These are phyloP conservation scores for Acanthamoeba healyi DNA, from an alignment of 208 protist species.

Conservation along the genomic window DNA sequence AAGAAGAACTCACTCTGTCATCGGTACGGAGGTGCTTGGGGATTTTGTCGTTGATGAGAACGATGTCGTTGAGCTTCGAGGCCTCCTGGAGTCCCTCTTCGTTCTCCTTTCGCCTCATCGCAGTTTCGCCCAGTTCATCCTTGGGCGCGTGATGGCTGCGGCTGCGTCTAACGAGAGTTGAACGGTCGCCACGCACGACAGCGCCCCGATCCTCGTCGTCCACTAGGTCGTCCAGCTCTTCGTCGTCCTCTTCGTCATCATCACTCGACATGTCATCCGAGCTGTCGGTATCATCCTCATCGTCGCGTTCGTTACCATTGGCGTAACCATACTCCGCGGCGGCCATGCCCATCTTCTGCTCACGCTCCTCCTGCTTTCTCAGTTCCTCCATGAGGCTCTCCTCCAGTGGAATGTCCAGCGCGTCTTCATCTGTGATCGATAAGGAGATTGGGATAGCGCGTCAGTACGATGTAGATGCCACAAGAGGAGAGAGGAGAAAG, in stretches of 20 bases:
- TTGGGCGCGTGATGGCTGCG: not conserved
- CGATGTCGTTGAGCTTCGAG: slow-evolving; percentile 23
- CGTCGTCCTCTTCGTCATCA: not conserved
- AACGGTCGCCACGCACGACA: not conserved
- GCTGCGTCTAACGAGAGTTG: not conserved
- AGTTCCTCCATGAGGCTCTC: slow-evolving; percentile 56
- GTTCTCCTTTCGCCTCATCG: slow-evolving; percentile 13
- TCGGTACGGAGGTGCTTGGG: slow-evolving; percentile 21
- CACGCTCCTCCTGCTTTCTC: slow-evolving; percentile 42
- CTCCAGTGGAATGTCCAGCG: slow-evolving; percentile 45
- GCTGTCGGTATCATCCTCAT: not conserved
- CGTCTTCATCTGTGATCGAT: not conserved
- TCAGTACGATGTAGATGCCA: too few relatives aligned
- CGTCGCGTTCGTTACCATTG: not conserved
- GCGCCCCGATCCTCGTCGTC: not conserved
- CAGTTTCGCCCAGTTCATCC: not conserved
- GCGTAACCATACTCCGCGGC: not conserved
- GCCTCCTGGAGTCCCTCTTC: not conserved
- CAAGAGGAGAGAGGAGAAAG: not conserved
- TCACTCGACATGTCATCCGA: slow-evolving; percentile 1
- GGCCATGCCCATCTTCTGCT: not conserved
- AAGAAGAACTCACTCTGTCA: not conserved
- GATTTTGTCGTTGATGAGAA: slow-evolving; percentile 40
- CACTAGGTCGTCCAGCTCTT: not conserved
- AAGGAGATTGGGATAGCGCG: too few relatives aligned